Evolutionary conservation across 2,329 filamentous ascomycete species (phyloP), one percentile per base, ranked within the genome.

Genomic region (Hirsutella minnesotensis): DNA sequence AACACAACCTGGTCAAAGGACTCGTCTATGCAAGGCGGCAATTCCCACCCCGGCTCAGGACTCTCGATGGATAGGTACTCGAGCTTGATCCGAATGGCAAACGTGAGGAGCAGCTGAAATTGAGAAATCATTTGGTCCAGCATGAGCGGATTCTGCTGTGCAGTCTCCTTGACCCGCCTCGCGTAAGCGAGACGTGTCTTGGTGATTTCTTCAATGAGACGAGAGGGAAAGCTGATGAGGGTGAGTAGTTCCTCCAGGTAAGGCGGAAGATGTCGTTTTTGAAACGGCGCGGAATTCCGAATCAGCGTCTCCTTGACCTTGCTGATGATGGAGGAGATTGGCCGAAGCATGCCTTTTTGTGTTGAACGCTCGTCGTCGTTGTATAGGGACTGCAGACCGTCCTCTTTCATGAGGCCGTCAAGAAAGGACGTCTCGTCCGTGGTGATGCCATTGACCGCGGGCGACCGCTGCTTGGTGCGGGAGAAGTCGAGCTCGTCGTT

Each of bases 41-140:
- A 66, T 53, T 96, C 88, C 92, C 92, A 98, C 38, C 92, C 90
- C 18, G 84, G 79, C 60, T 96, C 85, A 1, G 88, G 84, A 51
- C 86, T 79, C 19, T 88, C 86, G 41, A 96, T 87, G 21, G 78
- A 70, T 30, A 85, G 73, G 57, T 95, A 95, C 51, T 90, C 85
- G 54, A 84, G 77, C 63, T 96, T 98, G 64, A 96, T 95, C 48
- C 83, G 77, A 47, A 94, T 89, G 27, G 92, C 90, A 50, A 96
- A 80, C 56, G 86, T 88, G 49, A 98, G 78, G 43, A 96, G 69
- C 37, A 95, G 86, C 62, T 94, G 89, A 53, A 98, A 96, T 57
- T 98, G 92, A 0, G 85, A 75, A 49, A 98, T 95, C 86, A 96
- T 94, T 64, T 96, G 90, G 58, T 96, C 89, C 47, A 94, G 86